These are phyloP conservation scores for Curvularia hawaiiensis DNA, from an alignment of 2,329 filamentous ascomycete genomes.

Conservation along the genomic window DNA sequence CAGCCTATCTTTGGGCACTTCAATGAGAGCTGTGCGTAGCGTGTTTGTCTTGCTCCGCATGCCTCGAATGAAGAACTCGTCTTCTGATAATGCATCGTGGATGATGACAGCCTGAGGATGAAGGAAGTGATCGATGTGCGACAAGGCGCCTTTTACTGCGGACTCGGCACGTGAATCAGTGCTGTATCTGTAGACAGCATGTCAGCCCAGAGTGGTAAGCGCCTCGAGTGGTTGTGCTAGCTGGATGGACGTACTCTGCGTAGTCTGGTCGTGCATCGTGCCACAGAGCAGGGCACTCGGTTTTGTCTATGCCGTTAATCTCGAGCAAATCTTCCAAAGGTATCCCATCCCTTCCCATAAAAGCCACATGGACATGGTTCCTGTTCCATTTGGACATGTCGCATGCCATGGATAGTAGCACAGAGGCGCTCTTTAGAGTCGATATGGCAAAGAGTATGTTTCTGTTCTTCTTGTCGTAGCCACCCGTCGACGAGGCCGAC, in stretches of 20 bases:
- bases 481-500: conserved; percentile 58
- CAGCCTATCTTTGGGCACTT: conserved; percentile 68
- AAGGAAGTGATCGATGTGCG: conserved; percentile 74
- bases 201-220: neutral
- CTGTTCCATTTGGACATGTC: conserved; percentile 74
- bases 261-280: conserved; percentile 80
- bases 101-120: conserved; percentile 78
- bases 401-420: conserved; percentile 81
- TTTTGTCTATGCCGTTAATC: conserved; percentile 77
- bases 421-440: conserved; percentile 72
- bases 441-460: conserved; percentile 83
- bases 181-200: conserved; percentile 53
- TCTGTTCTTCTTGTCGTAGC: conserved; percentile 60
- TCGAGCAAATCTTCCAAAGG: conserved; percentile 70
- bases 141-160: conserved; percentile 68
- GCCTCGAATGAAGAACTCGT: conserved; percentile 68
- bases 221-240: neutral
- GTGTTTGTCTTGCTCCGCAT: conserved; percentile 61
- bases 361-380: conserved; percentile 80
- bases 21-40: conserved; percentile 69
- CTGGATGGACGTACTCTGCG: conserved; percentile 49
- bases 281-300: conserved; percentile 68
- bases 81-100: conserved; percentile 70
- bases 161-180: conserved; percentile 71
- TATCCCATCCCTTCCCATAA: conserved; percentile 76